These are phyloP conservation scores for Dothideomycetes sp. DNA, from an alignment of 2,329 filamentous ascomycete species.

Conservation along the genomic window DNA sequence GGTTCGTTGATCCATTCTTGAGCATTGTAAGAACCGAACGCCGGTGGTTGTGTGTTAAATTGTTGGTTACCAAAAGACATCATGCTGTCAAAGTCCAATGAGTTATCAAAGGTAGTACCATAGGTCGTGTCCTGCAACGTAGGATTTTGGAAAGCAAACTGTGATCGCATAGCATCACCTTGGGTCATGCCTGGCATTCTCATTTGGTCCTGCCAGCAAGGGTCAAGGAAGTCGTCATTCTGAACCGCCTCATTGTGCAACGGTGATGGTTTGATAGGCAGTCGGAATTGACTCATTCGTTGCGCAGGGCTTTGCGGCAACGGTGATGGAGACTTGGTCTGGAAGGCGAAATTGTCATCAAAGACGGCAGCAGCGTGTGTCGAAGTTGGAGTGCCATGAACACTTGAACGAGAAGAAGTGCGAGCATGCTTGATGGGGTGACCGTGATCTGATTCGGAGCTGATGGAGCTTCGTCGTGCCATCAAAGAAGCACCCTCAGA, in stretches of 20 bases:
- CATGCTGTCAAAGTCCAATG: slow-evolving; percentile 12
- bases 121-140: slow-evolving; percentile 4
- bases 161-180: slow-evolving; percentile 18
- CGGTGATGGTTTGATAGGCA: slow-evolving; percentile 22
- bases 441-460: slow-evolving; percentile 49
- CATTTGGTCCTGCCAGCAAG: slow-evolving; percentile 14
- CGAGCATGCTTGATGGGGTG: slow-evolving; percentile 28
- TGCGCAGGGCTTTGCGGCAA: slow-evolving; percentile 20
- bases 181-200: background rate
- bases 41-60: slow-evolving; percentile 1
- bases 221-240: slow-evolving; percentile 14
- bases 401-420: slow-evolving; percentile 24
- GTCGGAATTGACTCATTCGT: slow-evolving; percentile 16
- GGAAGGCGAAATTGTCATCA: slow-evolving; percentile 21
- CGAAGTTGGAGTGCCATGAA: slow-evolving; percentile 29
- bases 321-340: slow-evolving; percentile 20
- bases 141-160: slow-evolving; percentile 17
- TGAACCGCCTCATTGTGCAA: slow-evolving; percentile 13
- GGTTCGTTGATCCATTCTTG: slow-evolving; percentile 16
- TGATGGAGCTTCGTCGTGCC: slow-evolving; percentile 43
- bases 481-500: slow-evolving; percentile 43
- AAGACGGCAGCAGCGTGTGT: slow-evolving; percentile 22
- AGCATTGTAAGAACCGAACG: slow-evolving; percentile 3
- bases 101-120: background rate
- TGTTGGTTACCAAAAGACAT: slow-evolving; percentile 3